Base-by-base conservation (phyloP, 768 basidiomycete genomes). In the Paxillus involutus region DNA sequence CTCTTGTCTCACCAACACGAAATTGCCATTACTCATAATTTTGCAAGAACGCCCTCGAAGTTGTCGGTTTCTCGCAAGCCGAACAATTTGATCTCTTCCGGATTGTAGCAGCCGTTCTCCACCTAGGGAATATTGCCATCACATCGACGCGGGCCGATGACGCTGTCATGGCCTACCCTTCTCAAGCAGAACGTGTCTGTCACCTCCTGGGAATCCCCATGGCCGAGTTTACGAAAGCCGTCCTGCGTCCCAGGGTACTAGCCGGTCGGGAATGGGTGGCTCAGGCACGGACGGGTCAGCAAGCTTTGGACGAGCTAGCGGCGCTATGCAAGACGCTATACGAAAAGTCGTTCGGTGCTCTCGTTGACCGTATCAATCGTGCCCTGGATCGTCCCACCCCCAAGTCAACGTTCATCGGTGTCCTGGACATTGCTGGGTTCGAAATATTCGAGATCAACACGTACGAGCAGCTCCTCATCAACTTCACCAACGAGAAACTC, bases 361-460 rank as follows among this genome's bases (percentile, higher is more conserved):
- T 99, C 44, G 97, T 99, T 21, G 96, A 98, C 59, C 82, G 94
- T 35, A 91, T 99, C 70, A 99, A 99, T 69, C 84, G 84, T 29
- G 95, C 95, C 1, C 80, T 99, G 4, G 96, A 98, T 65, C 83
- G 96, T 3, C 96, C 96, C 2, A 88, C 91, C 3, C 88, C 88
- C 41, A 91, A 95, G 73, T 84, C 89, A 8, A 90, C 91, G 2
- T 99, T 98, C 71, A 98, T 99, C 56, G 97, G 97, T 41, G 97
- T 99, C 9, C 81, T 99, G 32, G 97, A 99, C 82, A 99, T 99
- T 49, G 97, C 97, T 7, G 97, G 97, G 9, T 99, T 99, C 73
- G 97, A 99, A 72, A 99, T 99, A 57, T 91, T 92, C 74, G 89
- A 91, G 51, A 78, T 88, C 63, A 98, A 98, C 69, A 89, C 89